Conservation (phyloP, 331 rosid species). For the Acacia concinna region DNA sequence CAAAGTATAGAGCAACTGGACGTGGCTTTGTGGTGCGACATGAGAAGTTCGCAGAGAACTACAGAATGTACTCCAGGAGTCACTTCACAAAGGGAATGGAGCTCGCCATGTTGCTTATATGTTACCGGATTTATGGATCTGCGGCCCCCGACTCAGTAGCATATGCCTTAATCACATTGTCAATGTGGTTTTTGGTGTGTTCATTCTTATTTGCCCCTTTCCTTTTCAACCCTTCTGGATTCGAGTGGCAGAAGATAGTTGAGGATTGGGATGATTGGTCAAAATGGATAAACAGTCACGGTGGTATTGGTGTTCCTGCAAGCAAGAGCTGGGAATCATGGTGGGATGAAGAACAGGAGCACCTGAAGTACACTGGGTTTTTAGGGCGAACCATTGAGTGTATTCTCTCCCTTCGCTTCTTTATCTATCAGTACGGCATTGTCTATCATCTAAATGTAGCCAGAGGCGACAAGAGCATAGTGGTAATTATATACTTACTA, state of each 20-base stretch:
- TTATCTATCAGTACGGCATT: conserved; percentile 88
- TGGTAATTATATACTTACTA: conserved; percentile 51
- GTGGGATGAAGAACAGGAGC: conserved; percentile 99
- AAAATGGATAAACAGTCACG: conserved; percentile 85
- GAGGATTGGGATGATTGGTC: conserved; percentile 98
- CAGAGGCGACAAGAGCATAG: conserved; percentile 62
- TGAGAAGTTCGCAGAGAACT: conserved; percentile 90
- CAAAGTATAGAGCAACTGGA: conserved; percentile 96
- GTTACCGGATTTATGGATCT: conserved; percentile 66
- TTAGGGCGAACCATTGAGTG: conserved; percentile 73
- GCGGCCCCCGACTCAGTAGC: conserved; percentile 50
- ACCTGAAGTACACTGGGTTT: conserved; percentile 68
- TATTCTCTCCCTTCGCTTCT: conserved; percentile 77
- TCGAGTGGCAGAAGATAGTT: conserved; percentile 98
- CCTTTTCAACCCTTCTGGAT: conserved; percentile 95
- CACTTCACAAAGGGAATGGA: conserved; percentile 90
- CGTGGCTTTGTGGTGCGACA: conserved; percentile 98
- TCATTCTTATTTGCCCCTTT: conserved; percentile 90
- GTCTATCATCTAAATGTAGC: conserved; percentile 83
- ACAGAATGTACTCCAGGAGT: conserved; percentile 90
- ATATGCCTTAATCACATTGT: conserved; percentile 52
- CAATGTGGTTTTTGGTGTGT: conserved; percentile 90
- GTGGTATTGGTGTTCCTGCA: conserved; percentile 92
- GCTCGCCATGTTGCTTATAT: conserved; percentile 73
- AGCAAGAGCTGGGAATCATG: conserved; percentile 98